Evolutionary conservation across 495 filamentous ascomycete genomes (phyloP).

Genomic region (Parathielavia appendiculata): DNA sequence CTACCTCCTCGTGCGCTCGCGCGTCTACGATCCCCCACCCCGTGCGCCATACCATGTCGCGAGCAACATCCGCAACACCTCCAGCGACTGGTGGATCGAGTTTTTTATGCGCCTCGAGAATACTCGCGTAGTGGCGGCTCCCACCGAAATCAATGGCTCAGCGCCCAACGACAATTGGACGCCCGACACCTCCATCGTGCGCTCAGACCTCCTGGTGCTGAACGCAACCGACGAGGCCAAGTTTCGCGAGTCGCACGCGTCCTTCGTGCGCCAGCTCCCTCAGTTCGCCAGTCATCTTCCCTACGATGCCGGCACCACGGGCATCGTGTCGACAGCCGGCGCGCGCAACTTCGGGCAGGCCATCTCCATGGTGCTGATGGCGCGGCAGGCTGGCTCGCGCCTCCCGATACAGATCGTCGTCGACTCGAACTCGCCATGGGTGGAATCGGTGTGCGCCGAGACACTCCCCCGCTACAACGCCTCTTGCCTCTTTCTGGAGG

Average conservation of each 20-base stretch:
- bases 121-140: background rate
- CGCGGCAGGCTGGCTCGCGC: slow-evolving; percentile 51
- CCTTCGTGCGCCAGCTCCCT: slow-evolving; percentile 39
- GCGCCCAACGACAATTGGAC: slow-evolving; percentile 8
- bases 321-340: slow-evolving; percentile 47
- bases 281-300: slow-evolving; percentile 36
- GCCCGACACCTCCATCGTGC: slow-evolving; percentile 5
- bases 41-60: no score
- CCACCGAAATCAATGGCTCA: background rate
- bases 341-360: slow-evolving; percentile 25
- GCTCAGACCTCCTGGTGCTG: slow-evolving; percentile 1
- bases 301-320: slow-evolving; percentile 44
- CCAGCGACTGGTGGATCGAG: slow-evolving; percentile 18
- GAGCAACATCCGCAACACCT: no score
- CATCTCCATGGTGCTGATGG: slow-evolving; percentile 50
- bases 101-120: slow-evolving; percentile 18
- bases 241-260: slow-evolving; percentile 32
- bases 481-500: slow-evolving; percentile 40
- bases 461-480: slow-evolving; percentile 49
- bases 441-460: slow-evolving; percentile 48
- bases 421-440: slow-evolving; percentile 45
- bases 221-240: background rate
- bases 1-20: no score
- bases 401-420: slow-evolving; percentile 58
- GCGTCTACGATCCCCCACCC: no score